Conservation (phyloP, 1,139 yeast genomes). For the Wickerhamomyces sp. region DNA sequence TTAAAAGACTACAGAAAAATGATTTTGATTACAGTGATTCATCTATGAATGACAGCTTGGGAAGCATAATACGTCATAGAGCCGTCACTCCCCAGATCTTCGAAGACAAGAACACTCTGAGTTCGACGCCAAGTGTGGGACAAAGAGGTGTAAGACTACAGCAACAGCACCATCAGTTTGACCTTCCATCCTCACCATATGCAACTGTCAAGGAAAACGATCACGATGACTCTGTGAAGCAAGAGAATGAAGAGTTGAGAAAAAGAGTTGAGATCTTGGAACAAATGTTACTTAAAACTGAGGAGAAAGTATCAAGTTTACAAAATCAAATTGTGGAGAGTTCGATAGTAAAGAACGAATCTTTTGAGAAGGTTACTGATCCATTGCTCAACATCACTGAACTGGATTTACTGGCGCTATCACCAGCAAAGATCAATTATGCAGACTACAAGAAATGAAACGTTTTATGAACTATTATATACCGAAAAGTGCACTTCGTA, state of each 20-base stretch:
- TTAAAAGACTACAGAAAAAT: neutral
- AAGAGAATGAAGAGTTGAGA: neutral
- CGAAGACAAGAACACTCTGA: neutral
- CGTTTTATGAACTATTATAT: too few relatives aligned
- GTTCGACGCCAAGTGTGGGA: neutral
- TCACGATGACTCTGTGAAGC: neutral
- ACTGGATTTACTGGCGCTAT: too few relatives aligned
- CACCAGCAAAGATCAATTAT: too few relatives aligned
- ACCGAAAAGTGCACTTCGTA: too few relatives aligned
- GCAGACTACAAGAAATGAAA: too few relatives aligned
- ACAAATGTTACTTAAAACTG: neutral
- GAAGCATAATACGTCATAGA: neutral
- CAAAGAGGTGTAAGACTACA: too few relatives aligned
- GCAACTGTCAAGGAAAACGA: neutral
- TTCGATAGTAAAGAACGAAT: neutral
- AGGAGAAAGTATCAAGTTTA: neutral
- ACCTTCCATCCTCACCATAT: neutral
- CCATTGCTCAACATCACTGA: too few relatives aligned
- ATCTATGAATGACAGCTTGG: slow-evolving; percentile 2
- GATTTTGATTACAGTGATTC: slow-evolving; percentile 3
- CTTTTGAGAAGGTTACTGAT: neutral
- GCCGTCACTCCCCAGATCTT: neutral
- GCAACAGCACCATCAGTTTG: neutral
- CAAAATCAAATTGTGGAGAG: neutral
- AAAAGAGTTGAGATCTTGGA: slow-evolving; percentile 1